Evolutionary conservation across 306 rosid genomes (phyloP), one percentile per base, ranked within the genome.

Genomic region (Lablab purpureus): DNA sequence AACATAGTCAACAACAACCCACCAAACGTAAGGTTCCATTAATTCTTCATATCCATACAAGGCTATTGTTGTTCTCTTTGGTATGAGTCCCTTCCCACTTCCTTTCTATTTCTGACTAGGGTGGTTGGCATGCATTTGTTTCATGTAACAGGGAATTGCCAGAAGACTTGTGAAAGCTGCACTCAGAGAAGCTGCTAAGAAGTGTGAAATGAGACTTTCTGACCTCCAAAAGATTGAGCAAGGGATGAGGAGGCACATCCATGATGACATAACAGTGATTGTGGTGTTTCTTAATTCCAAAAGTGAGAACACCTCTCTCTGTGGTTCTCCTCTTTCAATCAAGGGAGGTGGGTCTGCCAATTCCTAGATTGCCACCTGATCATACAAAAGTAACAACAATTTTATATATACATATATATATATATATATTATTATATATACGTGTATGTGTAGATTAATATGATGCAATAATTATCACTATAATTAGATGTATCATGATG

Each of bases 221-320:
- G 98, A 94, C 74, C 85, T 94, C 59, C 88, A 92, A 67, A 89
- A 79, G 86, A 85, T 92, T 18, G 97, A 92, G 41, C 81, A 82
- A 80, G 97, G 98, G 11, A 90, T 84, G 73, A 86, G 98, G 84
- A 87, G 98, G 52, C 87, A 94, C 83, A 92, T 94, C 78, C 97
- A 92, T 74, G 98, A 94, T 47, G 98, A 94, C 69, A 92, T 92
- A 68, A 83, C 93, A 3, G 94, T 92, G 8, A 81, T 88, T 43
- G 98, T 94, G 71, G 87, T 92, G 74, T 94, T 84, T 79, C 87
- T 94, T 10, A 88, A 89, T 67, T 84, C 73, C 51, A 78, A 75
- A 54, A 79, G 52, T 72, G 81, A 82, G 62, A 86, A 81, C 10
- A 77, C 21, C 79, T 75, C 88, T 56, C 84, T 55, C 11, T 85